Conservation (phyloP, 306 rosid genomes). For the Quercus suber region DNA sequence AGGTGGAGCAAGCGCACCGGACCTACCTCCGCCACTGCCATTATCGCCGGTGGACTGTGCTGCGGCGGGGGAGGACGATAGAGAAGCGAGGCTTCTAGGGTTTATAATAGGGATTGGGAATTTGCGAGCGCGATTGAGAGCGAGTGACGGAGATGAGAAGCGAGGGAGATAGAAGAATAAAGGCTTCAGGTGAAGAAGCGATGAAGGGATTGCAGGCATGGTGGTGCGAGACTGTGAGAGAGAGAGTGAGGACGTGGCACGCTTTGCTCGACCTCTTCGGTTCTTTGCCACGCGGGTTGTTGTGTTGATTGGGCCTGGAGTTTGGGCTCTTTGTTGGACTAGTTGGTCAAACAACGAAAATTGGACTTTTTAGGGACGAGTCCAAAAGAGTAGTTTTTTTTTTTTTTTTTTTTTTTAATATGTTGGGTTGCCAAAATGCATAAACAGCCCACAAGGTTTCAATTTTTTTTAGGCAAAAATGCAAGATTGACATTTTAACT, state of each 20-base stretch:
- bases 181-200: constrained; percentile 49
- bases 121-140: constrained; percentile 24
- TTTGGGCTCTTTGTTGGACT: too few relatives aligned
- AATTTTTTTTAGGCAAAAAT: too few relatives aligned
- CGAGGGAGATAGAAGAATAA: constrained; percentile 36
- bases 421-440: too few relatives aligned
- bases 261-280: background rate
- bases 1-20: constrained; percentile 61
- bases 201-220: constrained; percentile 50
- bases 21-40: constrained; percentile 42
- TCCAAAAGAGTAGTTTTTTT: too few relatives aligned
- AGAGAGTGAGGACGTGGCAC: background rate
- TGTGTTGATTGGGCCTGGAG: background rate
- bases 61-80: constrained; percentile 34
- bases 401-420: background rate
- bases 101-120: constrained; percentile 4
- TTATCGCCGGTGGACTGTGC: constrained; percentile 37
- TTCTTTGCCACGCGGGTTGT: background rate
- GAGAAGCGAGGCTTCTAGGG: constrained; percentile 34
- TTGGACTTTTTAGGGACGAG: background rate
- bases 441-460: too few relatives aligned
- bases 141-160: constrained; percentile 40
- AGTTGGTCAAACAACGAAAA: too few relatives aligned
- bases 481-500: too few relatives aligned
- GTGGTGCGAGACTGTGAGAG: background rate